phyloP scores from a whole-genome alignment of 1,139 yeast genomes.

The Pneumocystis murina region DNA sequence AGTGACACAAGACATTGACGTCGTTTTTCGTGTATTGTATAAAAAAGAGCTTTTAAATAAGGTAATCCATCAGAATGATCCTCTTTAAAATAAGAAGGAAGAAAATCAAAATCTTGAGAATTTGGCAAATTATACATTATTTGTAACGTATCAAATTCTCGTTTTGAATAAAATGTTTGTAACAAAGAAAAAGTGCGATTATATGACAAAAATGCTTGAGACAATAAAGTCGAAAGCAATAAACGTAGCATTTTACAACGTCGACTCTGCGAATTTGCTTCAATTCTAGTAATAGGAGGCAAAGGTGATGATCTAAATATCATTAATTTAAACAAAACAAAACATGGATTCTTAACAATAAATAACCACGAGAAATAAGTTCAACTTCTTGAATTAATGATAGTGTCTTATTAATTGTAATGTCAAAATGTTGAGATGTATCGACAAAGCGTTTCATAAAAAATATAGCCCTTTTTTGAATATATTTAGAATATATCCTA shows the following conservation, averaged over 20 bases:
- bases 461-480: conserved; percentile 23
- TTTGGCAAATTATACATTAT: conserved; percentile 11
- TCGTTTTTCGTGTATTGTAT: conserved; percentile 27
- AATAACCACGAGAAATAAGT: conserved; percentile 23
- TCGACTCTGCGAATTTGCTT: conserved; percentile 2
- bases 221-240: conserved; percentile 17
- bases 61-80: conserved; percentile 10
- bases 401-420: conserved; percentile 22
- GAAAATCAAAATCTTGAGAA: conserved; percentile 14
- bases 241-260: conserved; percentile 4
- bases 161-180: conserved; percentile 7
- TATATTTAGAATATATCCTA: conserved; percentile 21
- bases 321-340: not conserved
- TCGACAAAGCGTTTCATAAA: conserved; percentile 21
- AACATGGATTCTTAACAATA: conserved; percentile 17
- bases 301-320: not conserved
- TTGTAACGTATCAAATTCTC: conserved; percentile 7
- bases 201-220: conserved; percentile 13
- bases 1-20: conserved; percentile 29
- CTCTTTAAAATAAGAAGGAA: conserved; percentile 3
- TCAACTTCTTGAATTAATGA: conserved; percentile 27
- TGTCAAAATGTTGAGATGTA: conserved; percentile 22
- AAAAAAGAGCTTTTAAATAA: conserved; percentile 22
- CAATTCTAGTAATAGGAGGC: conserved; percentile 5
- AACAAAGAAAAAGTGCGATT: conserved; percentile 15